phyloP scores from a whole-genome alignment of 306 rosid species.

The Hippophae gyantsensis region DNA sequence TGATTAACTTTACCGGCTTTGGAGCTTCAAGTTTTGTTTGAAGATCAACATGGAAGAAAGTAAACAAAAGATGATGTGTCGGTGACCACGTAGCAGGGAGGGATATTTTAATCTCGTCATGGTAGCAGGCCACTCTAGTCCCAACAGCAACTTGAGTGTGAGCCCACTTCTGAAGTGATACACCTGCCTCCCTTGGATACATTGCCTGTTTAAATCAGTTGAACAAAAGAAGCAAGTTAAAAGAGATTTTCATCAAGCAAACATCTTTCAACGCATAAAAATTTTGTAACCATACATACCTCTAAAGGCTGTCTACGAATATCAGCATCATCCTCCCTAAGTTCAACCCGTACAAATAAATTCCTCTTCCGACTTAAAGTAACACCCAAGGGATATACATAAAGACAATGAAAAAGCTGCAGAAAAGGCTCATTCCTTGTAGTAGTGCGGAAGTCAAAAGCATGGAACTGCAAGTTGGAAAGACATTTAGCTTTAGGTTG shows the following conservation, averaged over 20 bases:
- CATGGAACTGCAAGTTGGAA: constrained; percentile 72
- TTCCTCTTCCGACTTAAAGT: constrained; percentile 95
- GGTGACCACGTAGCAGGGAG: constrained; percentile 98
- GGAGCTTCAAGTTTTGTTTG: constrained; percentile 95
- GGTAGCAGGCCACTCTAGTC: constrained; percentile 68
- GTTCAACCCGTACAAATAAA: constrained; percentile 79
- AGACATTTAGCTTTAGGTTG: neutral
- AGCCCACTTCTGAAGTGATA: constrained; percentile 62
- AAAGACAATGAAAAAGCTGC: constrained; percentile 97
- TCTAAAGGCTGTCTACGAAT: constrained; percentile 82
- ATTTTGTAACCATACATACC: constrained; percentile 33
- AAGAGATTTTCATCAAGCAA: neutral
- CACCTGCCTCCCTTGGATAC: constrained; percentile 71
- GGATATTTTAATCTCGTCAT: constrained; percentile 87
- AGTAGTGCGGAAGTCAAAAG: constrained; percentile 94
- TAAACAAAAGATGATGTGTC: constrained; percentile 75
- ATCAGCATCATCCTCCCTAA: constrained; percentile 87
- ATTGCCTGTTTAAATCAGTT: constrained; percentile 52
- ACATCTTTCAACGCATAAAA: constrained; percentile 11
- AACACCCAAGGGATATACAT: constrained; percentile 84
- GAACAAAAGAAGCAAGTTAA: constrained; percentile 14
- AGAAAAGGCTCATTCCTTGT: constrained; percentile 93
- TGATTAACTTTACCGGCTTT: constrained; percentile 55
- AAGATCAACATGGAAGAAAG: constrained; percentile 82
- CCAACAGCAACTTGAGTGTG: constrained; percentile 90